phyloP scores from a whole-genome alignment of 176 grass and related monocot genomes.

The Luzula sylvatica region DNA sequence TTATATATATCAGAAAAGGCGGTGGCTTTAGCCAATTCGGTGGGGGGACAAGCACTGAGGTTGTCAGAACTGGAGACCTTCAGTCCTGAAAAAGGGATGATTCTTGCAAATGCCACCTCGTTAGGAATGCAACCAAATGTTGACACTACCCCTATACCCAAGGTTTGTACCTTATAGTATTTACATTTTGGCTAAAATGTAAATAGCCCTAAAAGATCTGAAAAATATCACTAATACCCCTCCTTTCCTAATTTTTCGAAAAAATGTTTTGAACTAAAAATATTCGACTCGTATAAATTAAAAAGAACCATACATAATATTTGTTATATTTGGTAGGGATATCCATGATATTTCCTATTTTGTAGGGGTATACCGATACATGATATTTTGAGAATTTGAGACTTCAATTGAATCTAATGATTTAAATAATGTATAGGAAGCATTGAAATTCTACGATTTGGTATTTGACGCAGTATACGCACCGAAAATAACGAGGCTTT shows the following conservation, averaged over 20 bases:
- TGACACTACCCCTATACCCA: constrained; percentile 70
- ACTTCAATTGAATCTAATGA: constrained; percentile 6
- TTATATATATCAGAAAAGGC: constrained; percentile 56
- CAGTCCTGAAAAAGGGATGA: constrained; percentile 67
- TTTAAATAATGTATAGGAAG: constrained; percentile 56
- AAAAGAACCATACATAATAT: too few relatives aligned
- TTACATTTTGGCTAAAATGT: too few relatives aligned
- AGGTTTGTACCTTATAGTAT: constrained; percentile 38
- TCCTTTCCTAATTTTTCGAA: too few relatives aligned
- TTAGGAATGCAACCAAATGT: constrained; percentile 91
- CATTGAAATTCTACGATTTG: constrained; percentile 58
- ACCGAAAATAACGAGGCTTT: constrained; percentile 78
- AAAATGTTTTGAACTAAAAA: too few relatives aligned
- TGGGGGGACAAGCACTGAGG: constrained; percentile 62
- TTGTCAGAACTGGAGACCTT: constrained; percentile 79
- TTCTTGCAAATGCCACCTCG: constrained; percentile 96
- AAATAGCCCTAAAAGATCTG: too few relatives aligned
- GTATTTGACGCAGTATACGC: constrained; percentile 95
- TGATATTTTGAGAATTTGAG: constrained; percentile 7
- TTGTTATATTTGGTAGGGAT: too few relatives aligned
- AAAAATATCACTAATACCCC: too few relatives aligned
- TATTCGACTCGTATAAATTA: too few relatives aligned
- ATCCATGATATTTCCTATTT: too few relatives aligned
- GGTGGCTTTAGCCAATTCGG: constrained; percentile 53
- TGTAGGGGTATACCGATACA: not conserved